Conservation (phyloP, 108 stramenopile genomes). For the Schizochytrium sp. region DNA sequence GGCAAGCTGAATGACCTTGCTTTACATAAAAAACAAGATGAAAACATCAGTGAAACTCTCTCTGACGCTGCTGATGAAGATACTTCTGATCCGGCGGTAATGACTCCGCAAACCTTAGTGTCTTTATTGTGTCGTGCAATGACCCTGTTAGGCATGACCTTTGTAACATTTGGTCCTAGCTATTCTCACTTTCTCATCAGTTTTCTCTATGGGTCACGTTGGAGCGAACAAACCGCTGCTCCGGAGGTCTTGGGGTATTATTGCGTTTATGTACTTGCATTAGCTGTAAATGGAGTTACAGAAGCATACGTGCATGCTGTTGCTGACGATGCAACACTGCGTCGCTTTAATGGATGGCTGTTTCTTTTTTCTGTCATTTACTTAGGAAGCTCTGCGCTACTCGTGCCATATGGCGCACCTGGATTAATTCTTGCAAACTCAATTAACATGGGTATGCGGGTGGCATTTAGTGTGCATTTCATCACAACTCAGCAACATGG, state of each 20-base stretch:
- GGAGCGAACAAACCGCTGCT: slow-evolving; percentile 47
- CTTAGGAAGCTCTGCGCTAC: not conserved
- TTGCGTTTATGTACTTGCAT: slow-evolving; percentile 6
- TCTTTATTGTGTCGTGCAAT: not conserved
- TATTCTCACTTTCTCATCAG: slow-evolving; percentile 33
- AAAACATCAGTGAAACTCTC: not conserved
- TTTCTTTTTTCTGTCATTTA: slow-evolving; percentile 49
- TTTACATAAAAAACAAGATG: not conserved
- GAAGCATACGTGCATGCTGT: slow-evolving; percentile 49
- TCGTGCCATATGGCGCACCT: not conserved
- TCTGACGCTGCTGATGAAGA: not conserved
- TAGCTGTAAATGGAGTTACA: slow-evolving; percentile 55
- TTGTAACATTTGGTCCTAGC: not conserved
- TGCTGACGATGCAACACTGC: not conserved
- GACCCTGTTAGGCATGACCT: not conserved
- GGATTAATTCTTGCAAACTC: slow-evolving; percentile 36
- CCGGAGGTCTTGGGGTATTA: slow-evolving; percentile 36
- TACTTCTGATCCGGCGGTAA: not conserved
- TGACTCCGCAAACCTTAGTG: not conserved
- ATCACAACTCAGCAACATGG: not conserved
- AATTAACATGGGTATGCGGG: slow-evolving; percentile 6
- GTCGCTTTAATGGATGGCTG: slow-evolving; percentile 45
- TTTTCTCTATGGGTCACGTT: slow-evolving; percentile 24
- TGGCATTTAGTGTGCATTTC: slow-evolving; percentile 21
- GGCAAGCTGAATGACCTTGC: slow-evolving; percentile 51